Conservation (phyloP, 208 protist species). For the Herpetomonas tarakana region DNA sequence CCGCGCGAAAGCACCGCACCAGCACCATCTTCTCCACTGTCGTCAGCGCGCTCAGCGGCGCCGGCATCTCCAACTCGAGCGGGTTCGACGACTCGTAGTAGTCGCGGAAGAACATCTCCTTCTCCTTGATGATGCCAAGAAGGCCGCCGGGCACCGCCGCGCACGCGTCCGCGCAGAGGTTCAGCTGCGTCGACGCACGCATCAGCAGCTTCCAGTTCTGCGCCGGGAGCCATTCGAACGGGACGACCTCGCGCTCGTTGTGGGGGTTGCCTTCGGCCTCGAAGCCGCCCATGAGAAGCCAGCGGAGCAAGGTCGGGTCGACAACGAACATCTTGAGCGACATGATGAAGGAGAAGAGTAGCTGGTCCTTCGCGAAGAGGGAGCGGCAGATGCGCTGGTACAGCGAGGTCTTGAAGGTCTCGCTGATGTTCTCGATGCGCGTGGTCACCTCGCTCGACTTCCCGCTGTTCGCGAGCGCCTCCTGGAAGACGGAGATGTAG, state of each 20-base stretch:
- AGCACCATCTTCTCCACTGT: constrained; percentile 91
- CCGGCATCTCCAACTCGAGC: constrained; percentile 71
- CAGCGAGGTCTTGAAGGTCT: constrained; percentile 82
- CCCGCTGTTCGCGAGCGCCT: constrained; percentile 81
- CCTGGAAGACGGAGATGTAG: constrained; percentile 96
- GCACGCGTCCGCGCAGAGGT: constrained; percentile 49
- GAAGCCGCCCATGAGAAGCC: constrained; percentile 91
- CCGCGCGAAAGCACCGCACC: constrained; percentile 92
- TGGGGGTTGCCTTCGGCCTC: constrained; percentile 29
- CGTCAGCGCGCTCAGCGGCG: constrained; percentile 42
- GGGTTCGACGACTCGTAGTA: constrained; percentile 89
- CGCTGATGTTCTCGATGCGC: constrained; percentile 80
- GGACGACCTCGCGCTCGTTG: constrained; percentile 26
- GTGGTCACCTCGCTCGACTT: constrained; percentile 71
- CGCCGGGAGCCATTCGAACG: constrained; percentile 88
- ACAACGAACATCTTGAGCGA: constrained; percentile 91
- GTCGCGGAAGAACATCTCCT: constrained; percentile 66
- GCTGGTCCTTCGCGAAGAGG: constrained; percentile 93
- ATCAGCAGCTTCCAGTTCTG: constrained; percentile 86
- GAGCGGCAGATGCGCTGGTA: constrained; percentile 90
- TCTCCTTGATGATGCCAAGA: constrained; percentile 28
- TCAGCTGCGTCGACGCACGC: constrained; percentile 69
- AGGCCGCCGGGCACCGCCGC: constrained; percentile 3
- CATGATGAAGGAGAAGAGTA: constrained; percentile 95
- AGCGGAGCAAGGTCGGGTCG: constrained; percentile 83